phyloP scores from a whole-genome alignment of 306 rosid species.

The Herpetospermum pedunculosum region DNA sequence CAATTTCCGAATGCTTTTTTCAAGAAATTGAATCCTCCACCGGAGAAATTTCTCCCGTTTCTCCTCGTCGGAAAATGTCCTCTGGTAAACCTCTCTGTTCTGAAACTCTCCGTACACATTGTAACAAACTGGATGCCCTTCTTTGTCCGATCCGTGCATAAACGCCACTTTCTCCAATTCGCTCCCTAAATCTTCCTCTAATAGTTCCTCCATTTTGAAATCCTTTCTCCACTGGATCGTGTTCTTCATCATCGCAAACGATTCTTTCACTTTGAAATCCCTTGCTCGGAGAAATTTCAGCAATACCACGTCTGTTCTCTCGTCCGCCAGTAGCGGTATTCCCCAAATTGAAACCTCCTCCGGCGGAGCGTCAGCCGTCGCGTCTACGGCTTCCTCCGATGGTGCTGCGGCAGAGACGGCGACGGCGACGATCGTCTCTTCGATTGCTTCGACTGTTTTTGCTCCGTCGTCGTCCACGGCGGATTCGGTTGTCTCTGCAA shows the following conservation, averaged over 20 bases:
- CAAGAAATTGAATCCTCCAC: constrained; percentile 56
- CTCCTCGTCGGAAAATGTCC: constrained; percentile 45
- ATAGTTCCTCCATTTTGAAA: constrained; percentile 33
- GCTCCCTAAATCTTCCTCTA: constrained; percentile 27
- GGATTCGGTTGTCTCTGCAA: constrained; percentile 8
- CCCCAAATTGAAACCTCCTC: constrained; percentile 58
- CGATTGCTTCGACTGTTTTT: constrained; percentile 69
- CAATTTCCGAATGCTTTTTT: constrained; percentile 48
- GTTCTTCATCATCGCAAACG: constrained; percentile 54
- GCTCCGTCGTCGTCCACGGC: constrained; percentile 62
- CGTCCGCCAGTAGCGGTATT: constrained; percentile 39
- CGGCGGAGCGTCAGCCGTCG: neutral
- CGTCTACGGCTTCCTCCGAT: neutral
- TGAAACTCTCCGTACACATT: constrained; percentile 48
- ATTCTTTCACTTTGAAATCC: constrained; percentile 56
- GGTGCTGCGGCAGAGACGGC: constrained; percentile 32
- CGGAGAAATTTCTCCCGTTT: constrained; percentile 40
- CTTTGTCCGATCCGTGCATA: constrained; percentile 52
- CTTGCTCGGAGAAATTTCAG: constrained; percentile 59
- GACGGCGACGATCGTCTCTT: constrained; percentile 60
- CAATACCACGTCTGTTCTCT: constrained; percentile 47
- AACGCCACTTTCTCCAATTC: constrained; percentile 37
- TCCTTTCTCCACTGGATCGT: constrained; percentile 59
- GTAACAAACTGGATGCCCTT: constrained; percentile 71
- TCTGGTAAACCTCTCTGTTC: constrained; percentile 46